phyloP scores from a whole-genome alignment of 306 rosid species.

The Vicia sativa region DNA sequence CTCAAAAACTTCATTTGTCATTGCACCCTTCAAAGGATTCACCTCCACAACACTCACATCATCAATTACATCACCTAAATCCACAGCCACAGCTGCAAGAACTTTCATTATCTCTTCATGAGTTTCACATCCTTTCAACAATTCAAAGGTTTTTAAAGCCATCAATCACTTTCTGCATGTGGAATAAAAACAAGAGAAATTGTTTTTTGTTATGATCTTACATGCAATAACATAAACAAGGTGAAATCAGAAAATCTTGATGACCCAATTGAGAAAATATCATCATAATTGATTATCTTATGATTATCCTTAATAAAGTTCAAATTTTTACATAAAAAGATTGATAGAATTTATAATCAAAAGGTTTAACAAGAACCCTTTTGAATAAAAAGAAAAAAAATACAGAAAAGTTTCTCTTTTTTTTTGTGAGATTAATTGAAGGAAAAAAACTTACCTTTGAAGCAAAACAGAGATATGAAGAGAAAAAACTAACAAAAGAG shows the following conservation, averaged over 20 bases:
- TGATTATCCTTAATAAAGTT: neutral
- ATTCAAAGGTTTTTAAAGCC: slow-evolving; percentile 55
- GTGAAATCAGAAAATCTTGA: neutral
- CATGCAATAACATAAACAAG: slow-evolving; percentile 10
- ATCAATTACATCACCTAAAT: slow-evolving; percentile 68
- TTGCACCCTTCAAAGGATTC: slow-evolving; percentile 77
- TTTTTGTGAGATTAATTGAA: neutral
- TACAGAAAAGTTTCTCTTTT: neutral
- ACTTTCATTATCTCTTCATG: slow-evolving; percentile 65
- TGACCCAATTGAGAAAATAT: neutral
- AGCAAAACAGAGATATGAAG: slow-evolving; percentile 9
- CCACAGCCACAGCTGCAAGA: slow-evolving; percentile 59
- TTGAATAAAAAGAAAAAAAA: neutral
- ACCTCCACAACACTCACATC: slow-evolving; percentile 58
- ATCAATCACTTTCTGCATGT: slow-evolving; percentile 33
- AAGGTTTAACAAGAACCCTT: slow-evolving; percentile 11
- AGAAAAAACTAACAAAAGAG: neutral
- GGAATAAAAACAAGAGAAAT: slow-evolving; percentile 24
- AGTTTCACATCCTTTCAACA: slow-evolving; percentile 45
- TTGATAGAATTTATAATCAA: neutral
- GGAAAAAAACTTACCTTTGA: slow-evolving; percentile 20
- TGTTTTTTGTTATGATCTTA: neutral
- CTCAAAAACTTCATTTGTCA: slow-evolving; percentile 88
- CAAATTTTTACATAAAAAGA: neutral
- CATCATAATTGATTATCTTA: slow-evolving; percentile 1